Percentiles rank a stretch among this genome's conserved stretches.
These are phyloP conservation scores for Trypethelium eluteriae DNA, from an alignment of 495 filamentous ascomycete genomes.

Conservation along the genomic window DNA sequence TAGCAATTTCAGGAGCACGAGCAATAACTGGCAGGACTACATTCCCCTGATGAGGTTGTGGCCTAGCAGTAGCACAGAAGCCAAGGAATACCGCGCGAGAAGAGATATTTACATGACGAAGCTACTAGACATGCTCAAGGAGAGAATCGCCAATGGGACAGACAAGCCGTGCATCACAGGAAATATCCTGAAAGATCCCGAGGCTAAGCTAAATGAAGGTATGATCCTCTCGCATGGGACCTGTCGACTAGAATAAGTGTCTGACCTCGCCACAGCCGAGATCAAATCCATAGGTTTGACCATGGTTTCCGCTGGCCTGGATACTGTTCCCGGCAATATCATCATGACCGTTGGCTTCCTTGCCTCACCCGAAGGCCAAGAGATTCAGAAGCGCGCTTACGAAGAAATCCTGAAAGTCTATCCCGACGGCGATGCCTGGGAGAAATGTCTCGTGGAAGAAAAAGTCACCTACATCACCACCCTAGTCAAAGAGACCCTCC, in stretches of 20 bases:
- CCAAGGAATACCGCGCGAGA: conserved; percentile 47
- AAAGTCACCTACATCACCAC: conserved; percentile 65
- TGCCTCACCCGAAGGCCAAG: conserved; percentile 52
- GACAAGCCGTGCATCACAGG: conserved; percentile 66
- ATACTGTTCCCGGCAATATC: conserved; percentile 59
- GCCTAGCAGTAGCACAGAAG: conserved; percentile 47
- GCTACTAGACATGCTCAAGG: conserved; percentile 53
- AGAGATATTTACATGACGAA: conserved; percentile 52
- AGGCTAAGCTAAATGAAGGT: conserved; percentile 44
- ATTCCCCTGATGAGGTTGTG: conserved; percentile 54
- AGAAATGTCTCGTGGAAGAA: conserved; percentile 56
- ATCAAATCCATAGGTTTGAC: conserved; percentile 66
- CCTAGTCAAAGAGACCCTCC: conserved; percentile 59
- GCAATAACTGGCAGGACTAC: conserved; percentile 66
- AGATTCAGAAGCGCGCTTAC: conserved; percentile 57
- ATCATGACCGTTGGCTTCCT: conserved; percentile 68
- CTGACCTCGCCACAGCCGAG: conserved; percentile 42
- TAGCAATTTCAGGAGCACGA: conserved; percentile 57
- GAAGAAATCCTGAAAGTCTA: conserved; percentile 58
- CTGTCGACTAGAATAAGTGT: not conserved
- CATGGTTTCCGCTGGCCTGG: conserved; percentile 67
- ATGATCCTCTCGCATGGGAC: not conserved
- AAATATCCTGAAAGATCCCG: conserved; percentile 57
- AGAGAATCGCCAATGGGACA: conserved; percentile 50
- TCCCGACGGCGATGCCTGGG: conserved; percentile 58